Percentiles rank a stretch among this genome's conserved stretches.
phyloP scores from a whole-genome alignment of 2,329 filamentous ascomycete species.

The Pestalotiopsis sp. region DNA sequence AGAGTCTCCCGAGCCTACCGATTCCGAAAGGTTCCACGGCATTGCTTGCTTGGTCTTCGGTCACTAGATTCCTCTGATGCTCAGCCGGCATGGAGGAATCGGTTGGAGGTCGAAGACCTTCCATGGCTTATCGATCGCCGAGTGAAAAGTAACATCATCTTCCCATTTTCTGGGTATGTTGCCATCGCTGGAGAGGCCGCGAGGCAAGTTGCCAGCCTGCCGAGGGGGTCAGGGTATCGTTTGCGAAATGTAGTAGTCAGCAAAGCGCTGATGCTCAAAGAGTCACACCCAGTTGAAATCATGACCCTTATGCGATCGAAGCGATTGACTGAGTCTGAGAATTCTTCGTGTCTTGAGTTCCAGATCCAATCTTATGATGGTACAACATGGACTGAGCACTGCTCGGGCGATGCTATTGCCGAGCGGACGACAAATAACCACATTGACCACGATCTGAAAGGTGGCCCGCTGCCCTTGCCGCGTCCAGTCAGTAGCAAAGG shows the following conservation, averaged over 20 bases:
- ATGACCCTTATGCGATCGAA: background rate
- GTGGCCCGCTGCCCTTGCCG: background rate
- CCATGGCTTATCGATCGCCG: slow-evolving; percentile 47
- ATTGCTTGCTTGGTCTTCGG: slow-evolving; percentile 31
- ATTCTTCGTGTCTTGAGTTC: background rate
- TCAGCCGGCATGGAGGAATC: slow-evolving; percentile 40
- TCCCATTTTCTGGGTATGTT: slow-evolving; percentile 43
- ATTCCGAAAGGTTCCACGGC: slow-evolving; percentile 19
- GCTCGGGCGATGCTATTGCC: background rate
- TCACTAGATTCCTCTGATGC: slow-evolving; percentile 28
- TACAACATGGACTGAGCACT: slow-evolving; percentile 1
- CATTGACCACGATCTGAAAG: too few species aligned
- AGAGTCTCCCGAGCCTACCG: slow-evolving; percentile 20
- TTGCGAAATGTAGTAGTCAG: background rate
- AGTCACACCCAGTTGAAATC: background rate
- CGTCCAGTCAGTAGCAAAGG: background rate
- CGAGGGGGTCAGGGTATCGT: background rate
- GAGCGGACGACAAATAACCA: background rate
- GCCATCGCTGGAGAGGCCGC: slow-evolving; percentile 43
- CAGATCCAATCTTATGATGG: background rate
- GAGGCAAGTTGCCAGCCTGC: slow-evolving; percentile 10
- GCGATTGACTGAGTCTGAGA: background rate
- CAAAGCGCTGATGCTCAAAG: background rate
- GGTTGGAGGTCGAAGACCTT: slow-evolving; percentile 35
- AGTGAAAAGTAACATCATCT: slow-evolving; percentile 37